Percentiles rank a stretch among this genome's conserved stretches.
These are phyloP conservation scores for Colletotrichum tanaceti DNA, from an alignment of 2,329 filamentous ascomycete genomes.

Conservation along the genomic window DNA sequence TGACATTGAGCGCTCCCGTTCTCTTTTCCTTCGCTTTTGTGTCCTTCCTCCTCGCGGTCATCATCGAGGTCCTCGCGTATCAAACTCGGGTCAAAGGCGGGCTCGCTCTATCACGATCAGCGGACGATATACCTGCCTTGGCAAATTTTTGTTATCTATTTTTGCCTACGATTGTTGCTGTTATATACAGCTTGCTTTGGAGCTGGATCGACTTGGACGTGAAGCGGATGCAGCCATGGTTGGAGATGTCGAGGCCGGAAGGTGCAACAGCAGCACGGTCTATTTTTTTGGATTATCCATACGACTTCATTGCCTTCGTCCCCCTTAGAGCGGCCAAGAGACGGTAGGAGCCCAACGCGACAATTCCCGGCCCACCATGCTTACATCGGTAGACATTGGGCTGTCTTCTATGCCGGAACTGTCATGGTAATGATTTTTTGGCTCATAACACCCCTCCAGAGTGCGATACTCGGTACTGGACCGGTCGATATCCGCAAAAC, in stretches of 20 bases:
- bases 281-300: constrained; percentile 65
- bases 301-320: constrained; percentile 50
- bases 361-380: too few relatives aligned
- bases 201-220: constrained; percentile 70
- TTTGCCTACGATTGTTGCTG: constrained; percentile 64
- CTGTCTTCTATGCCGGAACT: constrained; percentile 59
- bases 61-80: constrained; percentile 59
- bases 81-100: constrained; percentile 56
- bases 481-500: constrained; percentile 44
- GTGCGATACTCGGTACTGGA: constrained; percentile 62
- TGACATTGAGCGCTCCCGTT: constrained; percentile 51
- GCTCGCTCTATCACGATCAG: constrained; percentile 45
- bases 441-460: constrained; percentile 65
- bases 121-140: constrained; percentile 50
- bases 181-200: constrained; percentile 68
- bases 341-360: constrained; percentile 49
- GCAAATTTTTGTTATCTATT: constrained; percentile 60
- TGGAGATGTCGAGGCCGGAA: constrained; percentile 61
- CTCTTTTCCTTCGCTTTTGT: constrained; percentile 51
- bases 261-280: constrained; percentile 60
- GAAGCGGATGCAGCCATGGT: constrained; percentile 70
- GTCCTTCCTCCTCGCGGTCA: constrained; percentile 54
- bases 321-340: constrained; percentile 48
- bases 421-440: constrained; percentile 65
- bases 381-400: constrained; percentile 62